phyloP scores from a whole-genome alignment of 1,139 yeast species.

The Blastobotrys ciferrii region DNA sequence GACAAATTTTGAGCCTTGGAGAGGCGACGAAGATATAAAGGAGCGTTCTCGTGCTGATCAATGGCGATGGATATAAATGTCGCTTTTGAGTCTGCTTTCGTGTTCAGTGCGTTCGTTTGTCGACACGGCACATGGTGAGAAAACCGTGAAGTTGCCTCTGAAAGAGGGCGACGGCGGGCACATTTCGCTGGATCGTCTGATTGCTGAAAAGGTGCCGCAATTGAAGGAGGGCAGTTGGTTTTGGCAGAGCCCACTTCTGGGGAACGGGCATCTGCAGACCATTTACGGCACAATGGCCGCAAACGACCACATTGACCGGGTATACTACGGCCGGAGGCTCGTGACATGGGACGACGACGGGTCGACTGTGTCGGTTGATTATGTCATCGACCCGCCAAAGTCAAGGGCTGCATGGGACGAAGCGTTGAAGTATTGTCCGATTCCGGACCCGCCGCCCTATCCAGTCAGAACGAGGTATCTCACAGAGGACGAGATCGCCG shows the following conservation, averaged over 20 bases:
- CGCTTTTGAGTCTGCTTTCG: conserved; percentile 11
- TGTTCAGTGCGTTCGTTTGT: conserved; percentile 17
- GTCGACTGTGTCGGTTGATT: conserved; percentile 76
- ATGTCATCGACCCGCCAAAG: conserved; percentile 55
- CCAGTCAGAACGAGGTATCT: conserved; percentile 79
- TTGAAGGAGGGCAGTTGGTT: conserved; percentile 48
- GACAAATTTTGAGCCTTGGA: too few relatives aligned
- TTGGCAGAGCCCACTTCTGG: conserved; percentile 60
- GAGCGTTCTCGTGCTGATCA: too few relatives aligned
- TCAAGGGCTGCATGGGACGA: conserved; percentile 47
- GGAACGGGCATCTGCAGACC: conserved; percentile 78
- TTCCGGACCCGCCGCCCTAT: conserved; percentile 67
- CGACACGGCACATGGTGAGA: conserved; percentile 19
- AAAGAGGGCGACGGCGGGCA: conserved; percentile 24
- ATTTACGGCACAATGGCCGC: conserved; percentile 59
- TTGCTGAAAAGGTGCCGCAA: conserved; percentile 46
- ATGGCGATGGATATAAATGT: too few relatives aligned
- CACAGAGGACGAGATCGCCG: conserved; percentile 48
- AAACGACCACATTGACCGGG: conserved; percentile 50
- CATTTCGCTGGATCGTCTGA: conserved; percentile 42
- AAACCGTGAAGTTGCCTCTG: conserved; percentile 39
- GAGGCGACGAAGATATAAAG: background rate
- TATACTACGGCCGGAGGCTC: conserved; percentile 76
- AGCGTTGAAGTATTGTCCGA: conserved; percentile 53
- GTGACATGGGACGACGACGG: conserved; percentile 52